Conservation (phyloP, 805 yeast genomes). For the Ascoidea rubescens region DNA sequence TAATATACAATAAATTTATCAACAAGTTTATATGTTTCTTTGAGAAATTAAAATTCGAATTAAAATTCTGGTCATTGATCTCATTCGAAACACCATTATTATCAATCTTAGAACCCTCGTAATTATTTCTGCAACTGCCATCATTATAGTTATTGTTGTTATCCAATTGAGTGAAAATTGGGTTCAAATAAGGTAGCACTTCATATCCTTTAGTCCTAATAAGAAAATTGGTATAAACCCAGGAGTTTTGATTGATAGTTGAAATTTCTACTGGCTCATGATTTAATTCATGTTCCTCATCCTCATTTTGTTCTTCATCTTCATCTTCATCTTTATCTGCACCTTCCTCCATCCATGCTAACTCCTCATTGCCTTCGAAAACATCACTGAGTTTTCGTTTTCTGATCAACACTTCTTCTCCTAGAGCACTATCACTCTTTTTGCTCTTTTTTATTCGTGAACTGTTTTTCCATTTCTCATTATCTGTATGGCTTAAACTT, state of each 20-base stretch:
- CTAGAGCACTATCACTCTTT: too few species aligned
- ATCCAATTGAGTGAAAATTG: neutral
- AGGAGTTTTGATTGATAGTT: neutral
- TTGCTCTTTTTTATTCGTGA: neutral
- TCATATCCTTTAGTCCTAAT: neutral
- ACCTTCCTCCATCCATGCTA: neutral
- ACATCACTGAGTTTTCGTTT: neutral
- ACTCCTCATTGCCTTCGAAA: neutral
- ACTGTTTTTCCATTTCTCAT: neutral
- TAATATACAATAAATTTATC: too few species aligned
- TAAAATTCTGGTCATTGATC: neutral
- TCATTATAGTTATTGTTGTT: neutral
- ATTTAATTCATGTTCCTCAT: neutral
- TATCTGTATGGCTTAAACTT: too few species aligned
- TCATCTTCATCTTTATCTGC: neutral
- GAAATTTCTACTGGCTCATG: neutral
- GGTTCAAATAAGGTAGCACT: neutral
- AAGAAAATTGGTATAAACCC: neutral
- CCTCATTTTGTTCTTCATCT: neutral
- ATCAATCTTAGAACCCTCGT: too few species aligned
- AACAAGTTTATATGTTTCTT: neutral
- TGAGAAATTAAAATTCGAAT: neutral
- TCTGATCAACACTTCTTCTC: neutral
- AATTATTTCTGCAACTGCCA: neutral
- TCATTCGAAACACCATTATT: too few species aligned